Base-by-base conservation (phyloP, 345 rosid genomes). In the Melaleuca alternifolia region DNA sequence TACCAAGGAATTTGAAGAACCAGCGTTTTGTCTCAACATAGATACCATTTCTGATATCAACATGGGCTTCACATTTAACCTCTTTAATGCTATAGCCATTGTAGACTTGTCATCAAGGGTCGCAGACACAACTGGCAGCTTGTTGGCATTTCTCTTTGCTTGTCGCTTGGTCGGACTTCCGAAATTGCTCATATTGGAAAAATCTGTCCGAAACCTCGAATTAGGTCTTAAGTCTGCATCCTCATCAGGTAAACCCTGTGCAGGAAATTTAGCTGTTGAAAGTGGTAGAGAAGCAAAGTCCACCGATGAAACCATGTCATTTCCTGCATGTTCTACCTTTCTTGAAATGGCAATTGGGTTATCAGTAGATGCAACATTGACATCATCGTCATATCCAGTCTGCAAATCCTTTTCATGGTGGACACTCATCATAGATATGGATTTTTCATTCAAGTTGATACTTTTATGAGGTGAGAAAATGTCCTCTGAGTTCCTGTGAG, bases 11-110 rank as follows among this genome's bases (percentile, higher is more conserved):
- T 50, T 87, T 24, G 93, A 89, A 87, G 93, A 90, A 88, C 90
- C 87, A 87, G 85, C 87, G 88, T 89, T 90, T 7, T 90, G 93
- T 48, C 89, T 90, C 86, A 92, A 87, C 75, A 94, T 37, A 14
- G 88, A 90, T 87, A 92, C 92, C 97, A 96, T 96, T 90, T 92
- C 91, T 30, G 96, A 87, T 88, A 97, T 84, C 9, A 95, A 90
- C 15, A 84, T 89, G 9, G 91, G 86, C 71, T 84, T 89, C 85
- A n/a, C 85, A 30, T 75, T 56, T 89, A 82, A 50, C 87, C 93
- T 91, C 86, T 82, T 90, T 57, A 86, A 85, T 8, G 30, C 48
- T 85, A 87, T 50, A 76, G 54, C 56, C 7, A 37, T 41, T 9
- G 82, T n/a, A 53, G 86, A 75, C 88, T 82, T 87, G 57, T 90